Base-by-base conservation (phyloP, 2,329 filamentous ascomycete genomes). In the Neofusicoccum parvum region DNA sequence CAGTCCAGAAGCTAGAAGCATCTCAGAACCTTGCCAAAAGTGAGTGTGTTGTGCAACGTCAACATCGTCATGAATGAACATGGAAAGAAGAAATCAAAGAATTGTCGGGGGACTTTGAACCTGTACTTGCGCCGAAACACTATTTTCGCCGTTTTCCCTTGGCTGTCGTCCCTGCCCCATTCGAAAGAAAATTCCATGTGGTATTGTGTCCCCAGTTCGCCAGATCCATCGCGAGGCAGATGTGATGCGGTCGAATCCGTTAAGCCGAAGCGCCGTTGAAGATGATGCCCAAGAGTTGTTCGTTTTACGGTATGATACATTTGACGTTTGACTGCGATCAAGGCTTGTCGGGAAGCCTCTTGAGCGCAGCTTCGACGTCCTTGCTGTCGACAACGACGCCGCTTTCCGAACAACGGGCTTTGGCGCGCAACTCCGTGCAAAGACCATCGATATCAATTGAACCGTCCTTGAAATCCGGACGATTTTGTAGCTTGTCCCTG, bases 371-470 rank as follows among this genome's bases (percentile, higher is more conserved):
- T 74, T 97, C 91, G 71, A 98, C 96, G 72, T 98, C 94, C 64
- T 88, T 87, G 80, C 96, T 89, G 68, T 93, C 90, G 27, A 99
- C 91, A 17, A 97, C 92, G 12, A 96, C 92, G 15, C 95, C 94
- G 17, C 86, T 90, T 70, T 96, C 92, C 0, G 93, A 96, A 78
- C 95, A 99, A 75, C 94, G 95, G 66, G 95, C 95, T 81, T 99
- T 99, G 76, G 94, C 92, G 69, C 94, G 92, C 14, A 99, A 87
- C 75, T 99, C 94, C 4, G 90, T 91, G 80, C 95, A 99, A 27
- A 99, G 86, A 39, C 90, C 89, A 74, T 99, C 95, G 56, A 99
- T 90, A 70, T 99, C 95, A 69, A 98, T 92, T 71, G 96, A 94
- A 71, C 94, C 94, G 66, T 87, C 91, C 74, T 94, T 91, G 71